phyloP scores from a whole-genome alignment of 495 filamentous ascomycete genomes.

The Aspergillus saccharolyticus region DNA sequence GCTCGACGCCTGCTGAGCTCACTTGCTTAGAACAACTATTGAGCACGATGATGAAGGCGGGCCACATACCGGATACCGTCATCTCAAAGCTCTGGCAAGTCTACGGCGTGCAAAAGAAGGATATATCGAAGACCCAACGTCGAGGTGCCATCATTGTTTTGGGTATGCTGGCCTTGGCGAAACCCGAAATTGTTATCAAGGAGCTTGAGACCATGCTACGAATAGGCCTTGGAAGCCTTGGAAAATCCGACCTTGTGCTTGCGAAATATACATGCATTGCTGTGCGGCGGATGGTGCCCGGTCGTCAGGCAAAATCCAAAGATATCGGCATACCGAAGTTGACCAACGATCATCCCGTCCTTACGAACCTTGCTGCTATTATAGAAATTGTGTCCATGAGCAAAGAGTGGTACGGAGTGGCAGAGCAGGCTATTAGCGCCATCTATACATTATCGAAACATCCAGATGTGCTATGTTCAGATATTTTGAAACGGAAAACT shows the following conservation, averaged over 20 bases:
- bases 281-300: conserved; percentile 81
- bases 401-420: conserved; percentile 97
- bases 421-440: conserved; percentile 92
- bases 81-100: conserved; percentile 95
- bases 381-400: conserved; percentile 78
- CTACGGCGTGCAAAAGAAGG: conserved; percentile 86
- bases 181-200: conserved; percentile 84
- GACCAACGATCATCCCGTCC: conserved; percentile 84
- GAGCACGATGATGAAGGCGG: conserved; percentile 95
- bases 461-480: conserved; percentile 88
- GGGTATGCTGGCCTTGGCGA: conserved; percentile 92
- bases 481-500: conserved; percentile 84
- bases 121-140: conserved; percentile 89
- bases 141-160: conserved; percentile 93
- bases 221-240: conserved; percentile 78
- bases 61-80: conserved; percentile 78
- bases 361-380: conserved; percentile 74
- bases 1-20: conserved; percentile 86
- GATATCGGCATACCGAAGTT: conserved; percentile 73
- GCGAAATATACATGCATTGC: conserved; percentile 95
- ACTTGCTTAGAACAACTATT: conserved; percentile 93
- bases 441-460: conserved; percentile 95
- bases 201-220: conserved; percentile 92
- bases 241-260: conserved; percentile 75
- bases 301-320: conserved; percentile 64